Evolutionary conservation across 140 eudicot genomes (phyloP).

Genomic region (Oenanthe javanica): DNA sequence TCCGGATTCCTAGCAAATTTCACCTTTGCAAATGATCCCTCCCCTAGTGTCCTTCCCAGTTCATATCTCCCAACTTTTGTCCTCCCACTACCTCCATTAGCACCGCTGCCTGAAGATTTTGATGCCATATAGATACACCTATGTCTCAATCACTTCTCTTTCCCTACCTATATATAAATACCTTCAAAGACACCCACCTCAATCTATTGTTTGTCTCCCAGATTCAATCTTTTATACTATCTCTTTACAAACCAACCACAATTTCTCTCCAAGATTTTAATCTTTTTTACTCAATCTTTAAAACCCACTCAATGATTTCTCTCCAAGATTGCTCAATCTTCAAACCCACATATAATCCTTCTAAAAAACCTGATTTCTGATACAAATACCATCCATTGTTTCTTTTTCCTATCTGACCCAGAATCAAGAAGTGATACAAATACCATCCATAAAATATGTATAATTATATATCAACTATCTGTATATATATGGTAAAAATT

Average conservation of each 20-base stretch:
- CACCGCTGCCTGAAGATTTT: conserved; percentile 6
- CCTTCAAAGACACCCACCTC: background rate
- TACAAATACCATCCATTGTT: background rate
- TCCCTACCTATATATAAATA: background rate
- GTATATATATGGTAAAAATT: background rate
- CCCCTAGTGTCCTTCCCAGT: conserved; percentile 28
- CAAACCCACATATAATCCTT: background rate
- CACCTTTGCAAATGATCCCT: conserved; percentile 27
- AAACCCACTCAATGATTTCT: no score
- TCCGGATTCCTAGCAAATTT: conserved; percentile 24
- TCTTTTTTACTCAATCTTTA: background rate
- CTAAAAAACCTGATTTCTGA: background rate
- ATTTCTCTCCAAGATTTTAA: background rate
- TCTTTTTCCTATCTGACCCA: background rate
- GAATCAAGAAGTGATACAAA: background rate
- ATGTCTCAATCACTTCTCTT: background rate
- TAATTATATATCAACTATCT: background rate
- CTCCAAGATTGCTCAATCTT: background rate
- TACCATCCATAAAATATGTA: no score
- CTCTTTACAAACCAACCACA: background rate
- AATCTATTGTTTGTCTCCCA: conserved; percentile 6
- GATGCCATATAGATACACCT: conserved; percentile 7
- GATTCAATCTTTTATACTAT: background rate
- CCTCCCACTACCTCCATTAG: conserved; percentile 7
- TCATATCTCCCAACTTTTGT: conserved; percentile 27